phyloP scores from a whole-genome alignment of 176 grass and related monocot genomes.

The Rhipidocladum racemiflorum region DNA sequence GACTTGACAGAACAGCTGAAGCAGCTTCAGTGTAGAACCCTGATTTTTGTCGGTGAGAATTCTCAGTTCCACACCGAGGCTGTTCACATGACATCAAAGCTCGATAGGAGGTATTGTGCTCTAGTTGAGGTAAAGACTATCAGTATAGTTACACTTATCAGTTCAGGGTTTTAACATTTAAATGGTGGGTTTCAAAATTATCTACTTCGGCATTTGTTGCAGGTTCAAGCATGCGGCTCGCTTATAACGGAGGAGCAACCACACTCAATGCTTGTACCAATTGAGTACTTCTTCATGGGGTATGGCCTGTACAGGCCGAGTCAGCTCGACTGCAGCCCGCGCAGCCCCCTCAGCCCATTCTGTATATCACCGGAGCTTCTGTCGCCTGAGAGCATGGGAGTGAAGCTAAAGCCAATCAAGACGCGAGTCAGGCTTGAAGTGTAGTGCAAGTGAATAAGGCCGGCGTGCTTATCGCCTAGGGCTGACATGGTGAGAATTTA shows the following conservation, averaged over 20 bases:
- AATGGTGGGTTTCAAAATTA: not conserved
- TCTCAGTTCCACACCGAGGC: constrained; percentile 83
- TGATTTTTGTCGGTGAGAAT: constrained; percentile 85
- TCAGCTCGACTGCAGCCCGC: constrained; percentile 68
- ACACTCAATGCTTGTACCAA: constrained; percentile 85
- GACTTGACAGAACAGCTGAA: constrained; percentile 83
- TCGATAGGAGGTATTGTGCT: constrained; percentile 88
- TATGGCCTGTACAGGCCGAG: constrained; percentile 79
- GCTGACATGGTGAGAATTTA: constrained; percentile 40
- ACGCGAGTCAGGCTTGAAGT: constrained; percentile 61
- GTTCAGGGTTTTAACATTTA: not conserved
- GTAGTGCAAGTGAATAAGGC: constrained; percentile 36
- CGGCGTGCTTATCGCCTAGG: not conserved
- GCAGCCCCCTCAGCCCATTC: constrained; percentile 70
- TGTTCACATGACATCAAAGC: constrained; percentile 81
- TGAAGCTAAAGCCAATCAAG: constrained; percentile 97
- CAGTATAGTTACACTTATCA: not conserved
- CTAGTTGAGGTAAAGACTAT: constrained; percentile 72
- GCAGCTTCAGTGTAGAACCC: constrained; percentile 78
- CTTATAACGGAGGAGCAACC: constrained; percentile 92
- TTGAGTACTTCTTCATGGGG: constrained; percentile 97
- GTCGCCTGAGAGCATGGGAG: constrained; percentile 95
- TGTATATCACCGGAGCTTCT: constrained; percentile 89
- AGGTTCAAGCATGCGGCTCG: constrained; percentile 92
- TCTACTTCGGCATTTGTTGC: not conserved